Percentiles rank a stretch among this genome's conserved stretches.
Conservation (phyloP, 2,329 filamentous ascomycete genomes). For the Seiridium unicorne region DNA sequence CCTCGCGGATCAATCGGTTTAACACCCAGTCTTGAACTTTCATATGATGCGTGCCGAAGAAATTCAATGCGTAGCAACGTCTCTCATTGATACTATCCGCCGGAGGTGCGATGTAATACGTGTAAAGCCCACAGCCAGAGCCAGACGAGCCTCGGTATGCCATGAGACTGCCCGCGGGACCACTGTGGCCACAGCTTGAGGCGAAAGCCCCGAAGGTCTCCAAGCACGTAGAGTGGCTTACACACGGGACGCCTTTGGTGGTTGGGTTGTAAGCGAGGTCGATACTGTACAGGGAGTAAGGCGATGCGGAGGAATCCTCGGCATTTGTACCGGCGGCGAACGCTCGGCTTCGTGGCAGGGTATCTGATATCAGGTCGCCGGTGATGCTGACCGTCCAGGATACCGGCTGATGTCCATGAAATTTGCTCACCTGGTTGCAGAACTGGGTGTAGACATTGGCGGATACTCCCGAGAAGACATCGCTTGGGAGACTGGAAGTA, state of each 20-base stretch:
- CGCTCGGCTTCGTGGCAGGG: background rate
- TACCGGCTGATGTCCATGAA: background rate
- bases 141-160: background rate
- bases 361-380: background rate
- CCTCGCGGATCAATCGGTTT: background rate
- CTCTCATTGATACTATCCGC: background rate
- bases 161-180: background rate
- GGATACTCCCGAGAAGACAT: background rate
- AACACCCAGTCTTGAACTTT: slow-evolving; percentile 1
- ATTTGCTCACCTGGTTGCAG: background rate
- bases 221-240: background rate
- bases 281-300: background rate
- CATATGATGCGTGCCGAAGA: slow-evolving; percentile 1
- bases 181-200: background rate
- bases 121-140: background rate
- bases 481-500: background rate
- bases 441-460: background rate
- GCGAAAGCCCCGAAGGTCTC: background rate
- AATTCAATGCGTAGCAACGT: background rate
- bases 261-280: slow-evolving; percentile 1
- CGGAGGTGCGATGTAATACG: background rate
- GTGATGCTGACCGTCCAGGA: background rate
- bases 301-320: background rate
- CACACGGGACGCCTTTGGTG: background rate
- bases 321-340: background rate